These are phyloP conservation scores for Exophiala alcalophila DNA, from an alignment of 2,329 filamentous ascomycete species.

Conservation along the genomic window DNA sequence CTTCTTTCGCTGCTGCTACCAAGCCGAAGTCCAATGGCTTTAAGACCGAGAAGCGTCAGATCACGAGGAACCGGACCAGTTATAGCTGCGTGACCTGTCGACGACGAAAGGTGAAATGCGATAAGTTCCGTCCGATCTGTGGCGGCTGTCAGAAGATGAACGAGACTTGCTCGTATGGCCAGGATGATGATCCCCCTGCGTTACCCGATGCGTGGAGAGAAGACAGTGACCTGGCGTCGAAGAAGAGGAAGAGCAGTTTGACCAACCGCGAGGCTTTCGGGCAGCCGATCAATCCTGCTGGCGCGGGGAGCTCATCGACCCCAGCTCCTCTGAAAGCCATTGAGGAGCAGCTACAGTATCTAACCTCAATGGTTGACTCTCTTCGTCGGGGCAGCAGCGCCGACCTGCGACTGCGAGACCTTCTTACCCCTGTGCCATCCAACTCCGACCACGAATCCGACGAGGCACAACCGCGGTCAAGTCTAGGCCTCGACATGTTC, in stretches of 20 bases:
- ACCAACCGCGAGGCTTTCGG: not conserved
- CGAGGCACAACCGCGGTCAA: constrained; percentile 41
- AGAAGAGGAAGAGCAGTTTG: constrained; percentile 21
- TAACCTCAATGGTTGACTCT: constrained; percentile 45
- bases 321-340: constrained; percentile 38
- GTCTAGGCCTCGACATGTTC: constrained; percentile 36
- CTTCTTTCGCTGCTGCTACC: not conserved
- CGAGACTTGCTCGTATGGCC: constrained; percentile 44
- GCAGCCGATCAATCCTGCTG: constrained; percentile 4
- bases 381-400: constrained; percentile 35
- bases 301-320: constrained; percentile 30
- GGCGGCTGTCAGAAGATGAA: constrained; percentile 46
- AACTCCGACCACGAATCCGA: constrained; percentile 16
- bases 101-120: constrained; percentile 48
- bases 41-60: constrained; percentile 39
- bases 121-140: constrained; percentile 47
- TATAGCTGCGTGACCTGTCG: constrained; percentile 49
- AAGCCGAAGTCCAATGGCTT: not conserved
- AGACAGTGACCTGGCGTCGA: constrained; percentile 1
- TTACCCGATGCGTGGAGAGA: constrained; percentile 1
- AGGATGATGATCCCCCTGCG: constrained; percentile 6
- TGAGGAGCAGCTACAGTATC: constrained; percentile 43
- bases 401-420: constrained; percentile 7
- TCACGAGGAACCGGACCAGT: constrained; percentile 47
- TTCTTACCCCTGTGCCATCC: constrained; percentile 19